Base-by-base conservation (phyloP, 495 filamentous ascomycete genomes). In the Sphaerosporella brunnea region DNA sequence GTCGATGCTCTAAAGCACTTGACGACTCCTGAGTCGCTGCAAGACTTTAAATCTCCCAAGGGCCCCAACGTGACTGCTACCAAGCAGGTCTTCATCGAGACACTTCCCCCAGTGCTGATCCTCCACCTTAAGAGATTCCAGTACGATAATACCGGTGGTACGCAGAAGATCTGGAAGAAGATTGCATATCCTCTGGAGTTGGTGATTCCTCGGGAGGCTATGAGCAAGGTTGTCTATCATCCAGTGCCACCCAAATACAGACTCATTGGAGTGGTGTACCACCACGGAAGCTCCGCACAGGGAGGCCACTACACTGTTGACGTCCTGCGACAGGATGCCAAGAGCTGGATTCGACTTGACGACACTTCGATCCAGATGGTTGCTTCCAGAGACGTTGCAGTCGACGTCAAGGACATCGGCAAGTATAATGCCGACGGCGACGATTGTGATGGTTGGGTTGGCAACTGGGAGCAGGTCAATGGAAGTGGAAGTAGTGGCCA, bases 121-220 rank as follows among this genome's bases (percentile, higher is more conserved):
- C 73, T 97, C 32, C 90, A 97, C 59, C 70, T 97, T 8, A 97
- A 97, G 64, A 83, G 92, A 9, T 97, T 97, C 70, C 84, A 95
- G 55, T 96, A 92, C 61, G 85, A 94, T 47, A 81, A 77, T 54
- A 70, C 75, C n/a, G 84, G 81, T 11, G 85, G 86, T 10, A 92
- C 86, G 0, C 82, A 93, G 58, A 97, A 97, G 65, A 93, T 96
- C 50, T 96, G 88, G 88, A 97, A 95, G 69, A 88, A 86, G 65
- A 70, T 97, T 53, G 88, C 84, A 28, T 96, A 97, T 56, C 90
- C 90, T 0, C 69, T 96, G 11, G 85, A 94, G 55, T 73, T 96
- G 30, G 90, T 94, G 61, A 84, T 97, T 52, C 90, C 90, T 1
- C 78, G 78, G 23, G 92, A 96, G 59, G 79, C 90, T n/a, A 81